A percentile compares a stretch with the other conserved stretches of the same genome.
Evolutionary conservation across 495 filamentous ascomycete species (phyloP).

Genomic region (Penicillium manginii): DNA sequence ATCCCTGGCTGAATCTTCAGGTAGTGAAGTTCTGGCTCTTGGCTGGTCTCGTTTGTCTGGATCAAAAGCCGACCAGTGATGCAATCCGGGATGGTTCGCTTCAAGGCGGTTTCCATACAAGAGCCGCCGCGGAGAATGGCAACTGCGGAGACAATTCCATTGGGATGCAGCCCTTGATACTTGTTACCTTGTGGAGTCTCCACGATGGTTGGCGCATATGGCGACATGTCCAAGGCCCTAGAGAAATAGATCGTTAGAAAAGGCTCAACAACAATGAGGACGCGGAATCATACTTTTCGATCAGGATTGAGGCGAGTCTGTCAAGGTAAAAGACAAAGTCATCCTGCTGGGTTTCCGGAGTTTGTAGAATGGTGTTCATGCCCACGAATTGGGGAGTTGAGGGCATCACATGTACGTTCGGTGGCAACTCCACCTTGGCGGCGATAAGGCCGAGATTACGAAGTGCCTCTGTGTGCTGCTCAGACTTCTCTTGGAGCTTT

Average conservation of each 20-base stretch:
- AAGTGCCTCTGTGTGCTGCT: slow-evolving; percentile 76
- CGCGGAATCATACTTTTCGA: slow-evolving; percentile 66
- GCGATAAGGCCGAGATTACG: slow-evolving; percentile 69
- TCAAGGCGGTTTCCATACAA: slow-evolving; percentile 83
- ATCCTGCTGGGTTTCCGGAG: slow-evolving; percentile 76
- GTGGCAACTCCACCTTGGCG: slow-evolving; percentile 70
- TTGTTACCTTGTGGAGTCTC: slow-evolving; percentile 66
- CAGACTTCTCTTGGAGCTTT: slow-evolving; percentile 83
- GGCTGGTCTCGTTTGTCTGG: slow-evolving; percentile 80
- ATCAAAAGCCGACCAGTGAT: slow-evolving; percentile 87
- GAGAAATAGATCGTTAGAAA: slow-evolving; percentile 11
- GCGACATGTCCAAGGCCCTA: slow-evolving; percentile 73
- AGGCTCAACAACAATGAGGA: neutral
- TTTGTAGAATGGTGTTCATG: slow-evolving; percentile 89
- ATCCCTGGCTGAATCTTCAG: slow-evolving; percentile 74
- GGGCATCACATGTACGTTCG: slow-evolving; percentile 70
- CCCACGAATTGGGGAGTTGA: slow-evolving; percentile 77
- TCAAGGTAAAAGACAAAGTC: slow-evolving; percentile 99
- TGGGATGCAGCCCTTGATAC: slow-evolving; percentile 69
- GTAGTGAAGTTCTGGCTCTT: slow-evolving; percentile 92
- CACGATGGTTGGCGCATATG: slow-evolving; percentile 63
- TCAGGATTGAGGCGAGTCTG: slow-evolving; percentile 76
- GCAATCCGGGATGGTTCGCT: slow-evolving; percentile 88
- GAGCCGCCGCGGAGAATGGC: slow-evolving; percentile 86
- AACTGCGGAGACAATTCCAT: slow-evolving; percentile 81